Evolutionary conservation across 1,284 basidiomycete species (phyloP), one percentile per base, ranked within the genome.

Genomic region (Spongiforma sp.): DNA sequence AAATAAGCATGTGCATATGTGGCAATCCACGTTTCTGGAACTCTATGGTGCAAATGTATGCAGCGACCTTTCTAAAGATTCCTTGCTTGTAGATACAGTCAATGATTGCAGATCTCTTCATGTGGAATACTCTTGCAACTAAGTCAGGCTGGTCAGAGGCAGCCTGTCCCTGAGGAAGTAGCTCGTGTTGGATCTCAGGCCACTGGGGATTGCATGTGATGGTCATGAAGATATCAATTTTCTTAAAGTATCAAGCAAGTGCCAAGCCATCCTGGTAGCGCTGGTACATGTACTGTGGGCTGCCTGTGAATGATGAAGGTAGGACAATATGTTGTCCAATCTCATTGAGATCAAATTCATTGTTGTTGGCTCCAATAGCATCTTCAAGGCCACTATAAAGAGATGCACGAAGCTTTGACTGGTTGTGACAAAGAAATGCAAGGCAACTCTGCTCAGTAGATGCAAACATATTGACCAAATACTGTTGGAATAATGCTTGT

Each of bases 21-120:
- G 83, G 83, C 0, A 85, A 75, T 0, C 83, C 82, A 2, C 79
- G 71, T 62, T 84, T 86, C 65, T 86, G 85, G 60, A 83, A 86
- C 65, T 86, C 82, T 62, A 85, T 82, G 2, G 77, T 78, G 61
- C 81, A 82, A 1, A 86, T 77, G 62, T 78, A 60, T 0, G 77
- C 81, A 30, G 74, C 74, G 5, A 69, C 53, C 0, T 60, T n/a
- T 0, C 81, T 81, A 83, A 78, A 61, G 65, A 50, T 33, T 83
- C 78, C 41, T 79, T 71, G 48, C 78, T 71, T 11, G 9, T 37
- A 21, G 8, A 67, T 33, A 2, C 52, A 34, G 1, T 82, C 65
- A 0, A 84, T 11, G 0, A 85, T 56, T 0, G 72, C 75, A 2
- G 78, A 64, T 37, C 74, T 75, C 64, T 83, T 84, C 62, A 80